phyloP scores from a whole-genome alignment of 1,139 yeast genomes.

The Geotrichum histeridarum region DNA sequence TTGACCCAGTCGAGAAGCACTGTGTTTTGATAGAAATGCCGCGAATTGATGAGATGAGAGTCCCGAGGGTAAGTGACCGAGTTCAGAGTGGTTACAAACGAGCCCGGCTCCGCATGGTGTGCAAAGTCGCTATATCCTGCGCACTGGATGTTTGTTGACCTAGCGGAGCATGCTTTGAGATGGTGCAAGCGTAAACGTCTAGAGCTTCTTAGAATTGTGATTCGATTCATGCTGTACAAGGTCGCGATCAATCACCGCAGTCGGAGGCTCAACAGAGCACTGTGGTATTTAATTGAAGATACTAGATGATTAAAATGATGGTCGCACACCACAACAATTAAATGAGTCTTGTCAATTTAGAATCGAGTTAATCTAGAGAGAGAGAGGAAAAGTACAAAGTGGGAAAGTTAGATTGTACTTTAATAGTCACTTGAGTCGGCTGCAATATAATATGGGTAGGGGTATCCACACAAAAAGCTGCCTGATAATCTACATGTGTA shows the following conservation, averaged over 20 bases:
- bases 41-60: slow-evolving; percentile 40
- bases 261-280: background rate
- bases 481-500: too few species aligned
- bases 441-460: too few species aligned
- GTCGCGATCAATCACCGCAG: background rate
- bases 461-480: too few species aligned
- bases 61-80: slow-evolving; percentile 32
- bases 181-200: background rate
- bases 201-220: too few species aligned
- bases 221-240: background rate
- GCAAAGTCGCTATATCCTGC: slow-evolving; percentile 16
- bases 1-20: slow-evolving; percentile 61
- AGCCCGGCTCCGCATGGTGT: slow-evolving; percentile 20
- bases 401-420: too few species aligned
- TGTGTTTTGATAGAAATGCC: slow-evolving; percentile 82
- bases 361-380: too few species aligned
- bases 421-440: too few species aligned
- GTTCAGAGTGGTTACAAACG: slow-evolving; percentile 7
- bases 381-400: too few species aligned
- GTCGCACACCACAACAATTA: too few species aligned
- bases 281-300: background rate
- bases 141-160: too few species aligned
- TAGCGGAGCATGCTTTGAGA: background rate
- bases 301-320: too few species aligned
- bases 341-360: too few species aligned